A percentile compares a stretch with the other conserved stretches of the same genome.
These are phyloP conservation scores for Pseudocercospora fijiensis DNA, from an alignment of 2,329 filamentous ascomycete genomes.

Conservation along the genomic window DNA sequence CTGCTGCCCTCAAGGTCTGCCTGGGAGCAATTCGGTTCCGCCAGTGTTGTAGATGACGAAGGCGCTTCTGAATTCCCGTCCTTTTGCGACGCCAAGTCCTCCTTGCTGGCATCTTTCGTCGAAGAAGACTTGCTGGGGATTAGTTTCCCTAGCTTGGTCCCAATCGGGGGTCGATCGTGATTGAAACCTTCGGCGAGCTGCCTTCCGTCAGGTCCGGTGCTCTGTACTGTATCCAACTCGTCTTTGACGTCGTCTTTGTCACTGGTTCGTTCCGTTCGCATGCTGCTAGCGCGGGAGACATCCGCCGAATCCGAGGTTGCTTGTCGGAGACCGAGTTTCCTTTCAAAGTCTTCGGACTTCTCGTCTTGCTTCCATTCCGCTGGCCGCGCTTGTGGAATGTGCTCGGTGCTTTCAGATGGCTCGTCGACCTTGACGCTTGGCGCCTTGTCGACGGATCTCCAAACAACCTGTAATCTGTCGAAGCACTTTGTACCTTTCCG, in stretches of 20 bases:
- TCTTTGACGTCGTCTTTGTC: slow-evolving; percentile 29
- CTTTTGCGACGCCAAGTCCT: slow-evolving; percentile 27
- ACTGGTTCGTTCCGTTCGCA: slow-evolving; percentile 38
- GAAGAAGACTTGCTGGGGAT: not conserved
- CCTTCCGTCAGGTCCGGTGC: slow-evolving; percentile 21
- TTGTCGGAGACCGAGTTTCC: slow-evolving; percentile 66
- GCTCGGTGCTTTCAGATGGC: slow-evolving; percentile 61
- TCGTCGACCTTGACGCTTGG: slow-evolving; percentile 57
- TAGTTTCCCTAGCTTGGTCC: not conserved
- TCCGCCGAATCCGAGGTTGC: slow-evolving; percentile 64
- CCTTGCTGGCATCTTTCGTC: slow-evolving; percentile 14
- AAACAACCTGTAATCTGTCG: slow-evolving; percentile 81
- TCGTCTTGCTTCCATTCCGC: slow-evolving; percentile 68
- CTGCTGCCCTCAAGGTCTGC: slow-evolving; percentile 43
- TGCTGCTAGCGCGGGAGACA: slow-evolving; percentile 71
- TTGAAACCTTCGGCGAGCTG: slow-evolving; percentile 6
- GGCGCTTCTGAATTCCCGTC: slow-evolving; percentile 29
- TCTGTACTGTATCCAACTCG: slow-evolving; percentile 31
- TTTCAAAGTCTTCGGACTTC: slow-evolving; percentile 45
- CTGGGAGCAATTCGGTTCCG: slow-evolving; percentile 38
- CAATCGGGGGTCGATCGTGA: slow-evolving; percentile 1
- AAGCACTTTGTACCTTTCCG: slow-evolving; percentile 79
- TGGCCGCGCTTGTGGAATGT: slow-evolving; percentile 66
- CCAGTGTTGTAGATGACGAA: slow-evolving; percentile 29
- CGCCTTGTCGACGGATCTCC: slow-evolving; percentile 55